Base-by-base conservation (phyloP, 2,329 filamentous ascomycete species). In the Apiospora phragmitis region DNA sequence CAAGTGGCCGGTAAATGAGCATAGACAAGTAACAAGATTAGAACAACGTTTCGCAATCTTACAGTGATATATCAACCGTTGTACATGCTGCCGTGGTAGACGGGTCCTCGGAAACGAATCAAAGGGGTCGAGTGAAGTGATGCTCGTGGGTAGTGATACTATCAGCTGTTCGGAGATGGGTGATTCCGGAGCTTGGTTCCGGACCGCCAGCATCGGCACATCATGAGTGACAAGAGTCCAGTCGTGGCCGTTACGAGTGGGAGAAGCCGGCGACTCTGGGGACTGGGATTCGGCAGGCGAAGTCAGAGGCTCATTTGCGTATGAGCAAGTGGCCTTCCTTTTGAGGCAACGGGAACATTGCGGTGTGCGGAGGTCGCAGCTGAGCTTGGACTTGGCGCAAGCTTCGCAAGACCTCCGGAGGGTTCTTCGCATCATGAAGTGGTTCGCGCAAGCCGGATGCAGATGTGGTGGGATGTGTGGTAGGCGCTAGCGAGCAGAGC, bases 11-110 rank as follows among this genome's bases (percentile, higher is more conserved):
- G 42, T 21, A 38, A 8, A n/a, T n/a, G 9, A n/a, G n/a, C 18
- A 47, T 6, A 38, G 0, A 35, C 3, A 38, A n/a, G 8, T 12
- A 38, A n/a, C 8, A 8, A 47, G 21, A 38, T 65, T 14, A 35
- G 55, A 21, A 21, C 29, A n/a, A 12, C 26, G 42, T n/a, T 9
- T 43, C 7, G 59, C 32, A 67, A 29, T 82, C 81, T 72, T 82
- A 89, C 88, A 89, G 74, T 82, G 82, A 73, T 88, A 83, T 35
- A 89, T 89, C n/a, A 90, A 81, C 42, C 84, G 82, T 72, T 89
- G 86, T 45, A 89, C 85, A 35, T 84, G 85, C 21, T 78, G 77
- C 29, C 85, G 82, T 6, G 85, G 83, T 38, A 90, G 83, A 70
- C 86, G 83, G 0, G 86, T 89, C 29, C 77, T 79, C 6, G 88